phyloP scores from a whole-genome alignment of 1,284 basidiomycete genomes.

The Trametes hirsuta region DNA sequence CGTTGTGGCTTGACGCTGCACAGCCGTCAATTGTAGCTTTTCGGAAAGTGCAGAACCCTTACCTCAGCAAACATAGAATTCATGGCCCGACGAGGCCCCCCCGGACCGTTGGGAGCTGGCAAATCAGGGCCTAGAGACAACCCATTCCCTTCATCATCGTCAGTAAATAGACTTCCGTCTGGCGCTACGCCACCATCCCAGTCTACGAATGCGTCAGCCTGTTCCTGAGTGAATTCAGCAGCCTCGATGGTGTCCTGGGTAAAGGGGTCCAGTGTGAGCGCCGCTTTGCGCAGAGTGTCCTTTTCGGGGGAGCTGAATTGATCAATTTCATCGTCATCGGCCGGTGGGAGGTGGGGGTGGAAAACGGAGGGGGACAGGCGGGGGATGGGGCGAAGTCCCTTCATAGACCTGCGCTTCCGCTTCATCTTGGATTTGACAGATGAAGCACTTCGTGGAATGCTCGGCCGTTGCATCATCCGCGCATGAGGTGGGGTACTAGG shows the following conservation, averaged over 20 bases:
- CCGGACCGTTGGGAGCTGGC: neutral
- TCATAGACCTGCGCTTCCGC: slow-evolving; percentile 7
- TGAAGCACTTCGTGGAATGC: slow-evolving; percentile 1
- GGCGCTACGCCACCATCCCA: slow-evolving; percentile 22
- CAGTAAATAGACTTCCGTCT: neutral
- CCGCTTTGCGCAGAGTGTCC: slow-evolving; percentile 1
- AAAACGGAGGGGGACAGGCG: slow-evolving; percentile 26
- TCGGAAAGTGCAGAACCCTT: neutral
- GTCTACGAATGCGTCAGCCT: slow-evolving; percentile 23
- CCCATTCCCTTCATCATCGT: slow-evolving; percentile 1
- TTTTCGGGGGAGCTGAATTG: slow-evolving; percentile 32
- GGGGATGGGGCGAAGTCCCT: slow-evolving; percentile 23
- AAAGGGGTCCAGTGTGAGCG: neutral
- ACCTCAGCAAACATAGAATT: slow-evolving; percentile 11
- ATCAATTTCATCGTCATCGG: slow-evolving; percentile 25
- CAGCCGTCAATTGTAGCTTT: neutral
- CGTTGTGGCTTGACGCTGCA: neutral
- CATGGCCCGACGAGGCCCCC: slow-evolving; percentile 8
- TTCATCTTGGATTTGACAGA: slow-evolving; percentile 24
- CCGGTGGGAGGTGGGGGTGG: slow-evolving; percentile 20
- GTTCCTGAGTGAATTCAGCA: slow-evolving; percentile 14
- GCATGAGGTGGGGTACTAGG: slow-evolving; percentile 17
- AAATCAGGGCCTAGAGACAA: slow-evolving; percentile 20
- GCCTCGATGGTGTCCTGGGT: slow-evolving; percentile 22
- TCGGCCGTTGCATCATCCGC: neutral